These are phyloP conservation scores for Coemansia aciculifera DNA, from an alignment of 192 early-diverging fungal species.

Conservation along the genomic window DNA sequence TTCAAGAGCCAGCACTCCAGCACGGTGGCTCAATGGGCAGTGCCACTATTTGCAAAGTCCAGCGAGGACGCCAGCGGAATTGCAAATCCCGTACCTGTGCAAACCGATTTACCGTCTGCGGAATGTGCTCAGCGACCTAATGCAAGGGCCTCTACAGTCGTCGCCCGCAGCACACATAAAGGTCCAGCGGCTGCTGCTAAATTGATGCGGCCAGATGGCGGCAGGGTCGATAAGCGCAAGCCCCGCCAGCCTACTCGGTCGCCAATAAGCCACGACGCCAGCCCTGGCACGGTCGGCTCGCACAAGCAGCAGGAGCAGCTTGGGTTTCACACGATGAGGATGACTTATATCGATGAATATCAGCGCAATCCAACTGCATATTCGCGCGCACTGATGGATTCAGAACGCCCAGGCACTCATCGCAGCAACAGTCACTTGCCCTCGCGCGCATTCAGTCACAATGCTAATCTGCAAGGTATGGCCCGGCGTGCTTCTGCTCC, in stretches of 20 bases:
- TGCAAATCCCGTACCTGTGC: slow-evolving; percentile 1
- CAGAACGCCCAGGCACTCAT: slow-evolving; percentile 4
- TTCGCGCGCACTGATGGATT: slow-evolving; percentile 47
- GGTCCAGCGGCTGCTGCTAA: background rate
- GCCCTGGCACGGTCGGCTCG: background rate
- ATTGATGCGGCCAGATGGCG: background rate
- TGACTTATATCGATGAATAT: slow-evolving; percentile 44
- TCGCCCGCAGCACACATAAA: background rate
- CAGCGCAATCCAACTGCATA: slow-evolving; percentile 50
- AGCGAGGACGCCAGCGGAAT: background rate
- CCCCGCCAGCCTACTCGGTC: slow-evolving; percentile 37
- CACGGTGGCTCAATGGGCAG: background rate
- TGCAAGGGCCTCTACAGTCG: background rate
- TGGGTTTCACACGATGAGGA: slow-evolving; percentile 24
- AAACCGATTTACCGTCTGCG: background rate
- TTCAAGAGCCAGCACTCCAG: background rate
- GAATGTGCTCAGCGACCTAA: background rate
- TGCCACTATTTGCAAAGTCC: slow-evolving; percentile 1
- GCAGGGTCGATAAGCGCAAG: slow-evolving; percentile 47
- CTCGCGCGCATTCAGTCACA: slow-evolving; percentile 3
- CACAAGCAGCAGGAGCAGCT: background rate
- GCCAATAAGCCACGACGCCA: slow-evolving; percentile 3
- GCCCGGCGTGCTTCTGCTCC: slow-evolving; percentile 8
- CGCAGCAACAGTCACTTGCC: slow-evolving; percentile 10
- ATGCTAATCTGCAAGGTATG: slow-evolving; percentile 6